Percentiles rank a stretch among this genome's conserved stretches.
Conservation (phyloP, 805 yeast species). For the Ogataea salicorniae region DNA sequence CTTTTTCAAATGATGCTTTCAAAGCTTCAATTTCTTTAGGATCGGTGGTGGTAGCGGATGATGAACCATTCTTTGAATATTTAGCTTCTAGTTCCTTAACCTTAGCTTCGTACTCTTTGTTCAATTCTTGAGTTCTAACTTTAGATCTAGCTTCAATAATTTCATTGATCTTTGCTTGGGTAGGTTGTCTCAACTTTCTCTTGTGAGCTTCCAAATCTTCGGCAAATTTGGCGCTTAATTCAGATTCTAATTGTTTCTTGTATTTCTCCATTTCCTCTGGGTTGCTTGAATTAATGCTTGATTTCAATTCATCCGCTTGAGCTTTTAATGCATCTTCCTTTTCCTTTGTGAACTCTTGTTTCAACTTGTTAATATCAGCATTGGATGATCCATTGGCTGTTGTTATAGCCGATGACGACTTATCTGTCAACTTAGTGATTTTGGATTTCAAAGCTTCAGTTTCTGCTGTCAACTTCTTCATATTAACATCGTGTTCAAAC, state of each 20-base stretch:
- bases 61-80: neutral
- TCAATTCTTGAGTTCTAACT: conserved; percentile 32
- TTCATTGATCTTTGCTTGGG: conserved; percentile 33
- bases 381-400: neutral
- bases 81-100: conserved; percentile 17
- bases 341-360: conserved; percentile 15
- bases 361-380: conserved; percentile 12
- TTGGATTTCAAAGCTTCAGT: conserved; percentile 12
- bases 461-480: conserved; percentile 13
- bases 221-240: conserved; percentile 30
- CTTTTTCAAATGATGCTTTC: conserved; percentile 9
- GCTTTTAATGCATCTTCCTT: conserved; percentile 16
- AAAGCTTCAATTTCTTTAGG: neutral
- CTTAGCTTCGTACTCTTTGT: conserved; percentile 22
- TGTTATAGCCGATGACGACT: neutral
- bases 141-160: conserved; percentile 32
- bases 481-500: conserved; percentile 12
- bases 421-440: conserved; percentile 9
- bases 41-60: neutral
- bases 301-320: conserved; percentile 16
- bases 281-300: conserved; percentile 13
- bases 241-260: conserved; percentile 20
- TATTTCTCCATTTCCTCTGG: conserved; percentile 15
- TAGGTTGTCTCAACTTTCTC: conserved; percentile 33
- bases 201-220: conserved; percentile 29